Percentiles rank a stretch among this genome's conserved stretches.
Evolutionary conservation across 805 yeast species (phyloP).

Genomic region (Spathaspora passalidarum): DNA sequence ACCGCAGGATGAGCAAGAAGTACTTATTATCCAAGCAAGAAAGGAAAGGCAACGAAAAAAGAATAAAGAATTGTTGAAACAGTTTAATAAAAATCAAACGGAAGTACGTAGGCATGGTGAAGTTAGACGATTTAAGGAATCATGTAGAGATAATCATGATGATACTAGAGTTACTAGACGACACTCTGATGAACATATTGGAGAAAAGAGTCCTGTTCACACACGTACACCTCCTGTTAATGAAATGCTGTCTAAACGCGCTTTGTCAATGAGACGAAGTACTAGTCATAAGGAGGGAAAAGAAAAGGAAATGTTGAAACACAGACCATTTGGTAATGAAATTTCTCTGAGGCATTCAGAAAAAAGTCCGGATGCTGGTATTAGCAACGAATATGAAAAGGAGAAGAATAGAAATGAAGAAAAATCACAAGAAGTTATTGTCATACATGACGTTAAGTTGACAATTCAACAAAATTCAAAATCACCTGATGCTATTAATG

Average conservation of each 20-base stretch:
- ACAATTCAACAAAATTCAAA: no score
- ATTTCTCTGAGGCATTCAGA: no score
- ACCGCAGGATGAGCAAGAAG: background rate
- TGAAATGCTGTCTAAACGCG: background rate
- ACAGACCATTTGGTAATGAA: no score
- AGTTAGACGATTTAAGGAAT: background rate
- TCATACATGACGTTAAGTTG: no score
- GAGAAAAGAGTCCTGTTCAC: no score
- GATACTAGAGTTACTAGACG: no score
- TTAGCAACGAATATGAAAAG: no score
- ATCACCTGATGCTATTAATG: background rate
- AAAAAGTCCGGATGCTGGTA: no score
- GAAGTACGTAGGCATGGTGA: background rate
- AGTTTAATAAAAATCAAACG: background rate
- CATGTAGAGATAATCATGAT: background rate
- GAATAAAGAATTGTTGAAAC: background rate
- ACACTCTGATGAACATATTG: no score
- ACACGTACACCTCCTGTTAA: background rate
- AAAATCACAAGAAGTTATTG: no score
- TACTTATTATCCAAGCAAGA: background rate
- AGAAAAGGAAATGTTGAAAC: no score
- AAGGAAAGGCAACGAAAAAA: background rate
- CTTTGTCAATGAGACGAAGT: background rate
- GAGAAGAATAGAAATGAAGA: no score
- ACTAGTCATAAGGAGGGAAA: background rate